Evolutionary conservation across 2,329 filamentous ascomycete genomes (phyloP).

Genomic region (Fusarium hostae): DNA sequence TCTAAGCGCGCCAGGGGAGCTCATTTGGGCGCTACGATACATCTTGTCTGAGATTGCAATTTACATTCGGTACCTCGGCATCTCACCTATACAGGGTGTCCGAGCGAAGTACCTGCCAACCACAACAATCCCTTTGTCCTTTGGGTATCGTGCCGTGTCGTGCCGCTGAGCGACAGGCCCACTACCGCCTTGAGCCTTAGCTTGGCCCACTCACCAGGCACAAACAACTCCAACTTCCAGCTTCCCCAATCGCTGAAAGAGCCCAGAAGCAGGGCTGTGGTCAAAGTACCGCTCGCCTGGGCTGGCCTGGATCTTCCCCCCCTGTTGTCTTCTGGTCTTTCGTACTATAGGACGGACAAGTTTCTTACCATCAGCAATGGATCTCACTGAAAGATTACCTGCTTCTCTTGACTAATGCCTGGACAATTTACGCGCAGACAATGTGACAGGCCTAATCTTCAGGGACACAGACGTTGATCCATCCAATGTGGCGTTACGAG

Average conservation of each 20-base stretch:
- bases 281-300: conserved; percentile 24
- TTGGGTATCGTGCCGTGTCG: conserved; percentile 6
- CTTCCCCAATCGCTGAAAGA: conserved; percentile 16
- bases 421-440: neutral
- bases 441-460: neutral
- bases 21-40: conserved; percentile 24
- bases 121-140: conserved; percentile 20
- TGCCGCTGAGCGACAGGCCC: conserved; percentile 14
- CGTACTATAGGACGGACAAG: neutral
- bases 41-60: conserved; percentile 11
- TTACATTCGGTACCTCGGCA: conserved; percentile 17
- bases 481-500: conserved; percentile 41
- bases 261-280: neutral
- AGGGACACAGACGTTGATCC: conserved; percentile 35
- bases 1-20: conserved; percentile 18
- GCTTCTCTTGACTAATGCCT: neutral
- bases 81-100: conserved; percentile 4
- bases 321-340: neutral
- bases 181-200: conserved; percentile 4
- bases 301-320: conserved; percentile 21
- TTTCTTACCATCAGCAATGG: neutral
- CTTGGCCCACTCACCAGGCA: conserved; percentile 19
- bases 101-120: neutral
- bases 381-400: conserved; percentile 10
- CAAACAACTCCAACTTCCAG: conserved; percentile 17